Base-by-base conservation (phyloP, 768 basidiomycete species). In the Rhizopogon rudus region DNA sequence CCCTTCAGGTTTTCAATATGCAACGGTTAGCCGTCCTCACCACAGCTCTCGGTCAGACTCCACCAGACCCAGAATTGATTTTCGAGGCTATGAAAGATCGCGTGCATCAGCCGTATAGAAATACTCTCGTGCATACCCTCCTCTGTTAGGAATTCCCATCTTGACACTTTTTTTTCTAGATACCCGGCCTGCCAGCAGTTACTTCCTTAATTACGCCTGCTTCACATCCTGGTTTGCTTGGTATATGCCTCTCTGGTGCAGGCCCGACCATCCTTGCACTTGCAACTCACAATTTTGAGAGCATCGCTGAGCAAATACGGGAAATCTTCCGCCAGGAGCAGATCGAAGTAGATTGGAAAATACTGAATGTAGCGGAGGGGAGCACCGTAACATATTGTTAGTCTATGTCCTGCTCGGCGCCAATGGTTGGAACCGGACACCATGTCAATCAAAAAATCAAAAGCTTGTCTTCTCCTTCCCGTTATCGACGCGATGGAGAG, bases 1-100 rank as follows among this genome's bases (percentile, higher is more conserved):
- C 22, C n/a, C 17, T n/a, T 2, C 42, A 99, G 97, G 88, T 99
- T 13, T 99, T 98, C 77, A 99, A 99, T 70, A 77, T 99, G 52
- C 97, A 99, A 71, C 84, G 97, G 20, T 76, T 99, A 13, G 97
- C 96, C 0, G 97, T 99, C 29, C 79, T 99, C 53, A 98, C 96
- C 1, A 96, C 94, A 3, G 95, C 97, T 1, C 81, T 99, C 10
- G 88, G 84, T 3, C 87, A 88, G 64, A 83, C 86, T 10, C 96
- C 97, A 1, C 95, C 95, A 1, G 93, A 99, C 67, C 85, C 97
- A 0, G 90, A 86, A 20, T 83, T 99, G n/a, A 98, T 98, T 55
- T 98, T 96, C 70, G 96, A 98, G 67, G 96, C 96, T 1, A 98
- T 98, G 97, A 96, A 98, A 66, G 97, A 99, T 73, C 85, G 91